These are phyloP conservation scores for Jasminum sambac DNA, from an alignment of 257 asterid species.

Conservation along the genomic window DNA sequence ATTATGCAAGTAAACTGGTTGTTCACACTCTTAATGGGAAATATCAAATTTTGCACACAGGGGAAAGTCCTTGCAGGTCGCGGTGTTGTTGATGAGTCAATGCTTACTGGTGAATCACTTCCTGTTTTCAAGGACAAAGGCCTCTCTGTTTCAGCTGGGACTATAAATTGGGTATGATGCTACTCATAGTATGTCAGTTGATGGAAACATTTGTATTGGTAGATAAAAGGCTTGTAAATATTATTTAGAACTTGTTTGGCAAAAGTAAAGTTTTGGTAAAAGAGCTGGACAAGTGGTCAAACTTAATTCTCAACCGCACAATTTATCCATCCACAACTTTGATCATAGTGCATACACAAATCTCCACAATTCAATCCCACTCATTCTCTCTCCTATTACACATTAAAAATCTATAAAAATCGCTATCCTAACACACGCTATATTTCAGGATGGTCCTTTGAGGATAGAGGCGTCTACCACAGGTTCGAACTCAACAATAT, in stretches of 20 bases:
- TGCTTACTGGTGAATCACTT: conserved; percentile 99
- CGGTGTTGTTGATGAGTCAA: conserved; percentile 98
- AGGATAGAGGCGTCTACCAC: conserved; percentile 87
- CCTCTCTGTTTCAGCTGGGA: conserved; percentile 83
- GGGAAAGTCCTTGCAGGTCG: conserved; percentile 91
- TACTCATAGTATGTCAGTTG: conserved; percentile 13
- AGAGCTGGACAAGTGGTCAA: too few species aligned
- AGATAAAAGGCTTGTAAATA: not conserved
- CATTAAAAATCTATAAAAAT: too few species aligned
- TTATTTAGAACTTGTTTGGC: not conserved
- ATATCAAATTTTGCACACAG: conserved; percentile 45
- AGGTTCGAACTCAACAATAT: conserved; percentile 90
- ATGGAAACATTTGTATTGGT: not conserved
- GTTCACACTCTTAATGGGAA: conserved; percentile 28
- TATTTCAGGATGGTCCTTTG: conserved; percentile 89
- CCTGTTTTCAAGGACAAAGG: conserved; percentile 91
- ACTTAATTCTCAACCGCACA: too few species aligned
- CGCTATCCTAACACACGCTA: too few species aligned
- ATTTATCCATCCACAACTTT: too few species aligned
- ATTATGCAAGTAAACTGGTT: conserved; percentile 19
- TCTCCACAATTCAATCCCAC: too few species aligned
- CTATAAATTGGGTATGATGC: conserved; percentile 89
- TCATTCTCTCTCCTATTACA: too few species aligned
- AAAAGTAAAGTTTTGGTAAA: too few species aligned
- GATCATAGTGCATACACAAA: too few species aligned